Conservation (phyloP, 164 flowering plant species). For the Chloranthus sessilifolius region DNA sequence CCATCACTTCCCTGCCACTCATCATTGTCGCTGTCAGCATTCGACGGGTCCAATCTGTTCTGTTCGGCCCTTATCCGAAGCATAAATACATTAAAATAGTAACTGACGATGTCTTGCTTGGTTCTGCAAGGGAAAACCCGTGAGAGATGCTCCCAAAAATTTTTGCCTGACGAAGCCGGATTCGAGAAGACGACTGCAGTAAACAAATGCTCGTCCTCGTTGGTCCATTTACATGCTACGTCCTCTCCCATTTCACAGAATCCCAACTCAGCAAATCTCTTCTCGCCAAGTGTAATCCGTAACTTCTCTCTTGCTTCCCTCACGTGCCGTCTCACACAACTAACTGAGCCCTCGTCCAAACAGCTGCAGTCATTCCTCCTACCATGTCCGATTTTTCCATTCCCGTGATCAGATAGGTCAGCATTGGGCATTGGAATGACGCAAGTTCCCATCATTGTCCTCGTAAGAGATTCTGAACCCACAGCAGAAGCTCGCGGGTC, state of each 20-base stretch:
- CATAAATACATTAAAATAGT: conserved; percentile 82
- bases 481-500: background rate
- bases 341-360: conserved; percentile 41
- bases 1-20: conserved; percentile 45
- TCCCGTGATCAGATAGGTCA: conserved; percentile 10
- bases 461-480: conserved; percentile 11
- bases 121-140: conserved; percentile 41
- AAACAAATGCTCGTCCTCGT: conserved; percentile 54
- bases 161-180: conserved; percentile 46
- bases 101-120: conserved; percentile 56
- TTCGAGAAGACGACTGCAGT: conserved; percentile 50
- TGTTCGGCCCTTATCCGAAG: conserved; percentile 61
- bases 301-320: conserved; percentile 52
- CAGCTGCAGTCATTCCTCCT: conserved; percentile 50
- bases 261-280: conserved; percentile 44
- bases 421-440: conserved; percentile 44
- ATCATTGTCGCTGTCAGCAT: conserved; percentile 70
- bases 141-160: conserved; percentile 53
- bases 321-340: conserved; percentile 64
- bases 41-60: conserved; percentile 39
- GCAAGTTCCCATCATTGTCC: conserved; percentile 40
- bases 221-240: conserved; percentile 55
- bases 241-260: conserved; percentile 69
- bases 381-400: conserved; percentile 21
- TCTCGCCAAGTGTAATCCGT: conserved; percentile 32